Conservation (phyloP, 345 rosid species). For the Arabidopsis arenosa region DNA sequence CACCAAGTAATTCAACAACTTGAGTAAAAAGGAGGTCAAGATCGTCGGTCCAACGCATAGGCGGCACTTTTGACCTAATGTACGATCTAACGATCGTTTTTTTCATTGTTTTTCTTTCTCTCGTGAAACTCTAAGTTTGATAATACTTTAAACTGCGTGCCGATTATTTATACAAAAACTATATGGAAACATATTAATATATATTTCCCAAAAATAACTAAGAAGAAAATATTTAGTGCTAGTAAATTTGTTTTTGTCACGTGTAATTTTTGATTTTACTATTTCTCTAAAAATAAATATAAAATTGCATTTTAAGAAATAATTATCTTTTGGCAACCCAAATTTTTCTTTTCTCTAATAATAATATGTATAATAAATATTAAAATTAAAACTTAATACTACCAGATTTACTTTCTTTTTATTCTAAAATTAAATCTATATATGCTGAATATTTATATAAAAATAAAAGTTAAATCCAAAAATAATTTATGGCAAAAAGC, state of each 20-base stretch:
- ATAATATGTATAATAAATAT: background rate
- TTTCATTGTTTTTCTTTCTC: background rate
- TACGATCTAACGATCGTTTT: slow-evolving; percentile 47
- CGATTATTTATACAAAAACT: background rate
- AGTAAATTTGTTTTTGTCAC: background rate
- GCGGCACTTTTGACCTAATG: slow-evolving; percentile 57
- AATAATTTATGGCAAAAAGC: too few species aligned
- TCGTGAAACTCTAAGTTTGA: background rate
- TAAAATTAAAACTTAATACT: background rate
- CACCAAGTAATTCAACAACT: slow-evolving; percentile 66
- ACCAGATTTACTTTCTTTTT: background rate
- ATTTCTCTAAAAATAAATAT: background rate
- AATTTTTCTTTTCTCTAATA: background rate
- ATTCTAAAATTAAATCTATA: background rate
- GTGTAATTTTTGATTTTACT: background rate
- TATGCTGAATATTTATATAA: too few species aligned
- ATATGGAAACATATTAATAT: background rate
- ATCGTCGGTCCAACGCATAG: slow-evolving; percentile 67
- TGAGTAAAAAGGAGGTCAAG: slow-evolving; percentile 60
- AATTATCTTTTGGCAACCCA: background rate
- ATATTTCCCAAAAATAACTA: background rate
- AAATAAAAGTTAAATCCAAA: too few species aligned
- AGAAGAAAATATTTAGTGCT: background rate
- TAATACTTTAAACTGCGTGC: background rate
- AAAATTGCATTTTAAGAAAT: background rate